Base-by-base conservation (phyloP, 2,329 filamentous ascomycete species). In the Aspergillus ruber region DNA sequence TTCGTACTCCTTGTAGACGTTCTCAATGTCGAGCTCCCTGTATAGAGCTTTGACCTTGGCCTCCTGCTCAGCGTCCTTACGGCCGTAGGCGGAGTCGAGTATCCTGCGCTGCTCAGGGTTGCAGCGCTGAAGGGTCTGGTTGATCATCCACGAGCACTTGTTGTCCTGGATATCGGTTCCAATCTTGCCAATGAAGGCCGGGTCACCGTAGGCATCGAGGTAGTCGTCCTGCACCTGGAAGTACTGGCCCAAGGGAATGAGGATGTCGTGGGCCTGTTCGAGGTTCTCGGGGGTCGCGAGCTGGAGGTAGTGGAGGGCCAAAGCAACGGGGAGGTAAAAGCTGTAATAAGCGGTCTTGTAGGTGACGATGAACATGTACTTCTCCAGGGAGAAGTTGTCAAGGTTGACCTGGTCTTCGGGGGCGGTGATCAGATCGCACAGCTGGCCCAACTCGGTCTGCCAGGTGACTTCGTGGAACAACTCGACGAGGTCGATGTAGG, bases 301-400 rank as follows among this genome's bases (percentile, higher is more conserved):
- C 64, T 89, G 84, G 57, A 90, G 82, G 73, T 90, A 86, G 76
- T 91, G 78, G 60, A 98, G 79, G 4, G 93, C 88, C 40, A 98
- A 81, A 8, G 90, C 91, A 47, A 98, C 90, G 50, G 93, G 93
- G 12, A 98, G 85, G 76, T 97, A 97, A 80, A 98, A 98, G 65
- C 87, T 94, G 79, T 98, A 98, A 78, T 94, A 98, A 44, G 93
- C 90, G 20, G 93, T 98, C 83, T 98, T 98, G 84, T 95, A 97
- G 73, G 95, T 88, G 74, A 98, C 93, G 65, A 98, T 98, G 79
- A 97, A 98, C 62, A 79, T 84, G 78, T 95, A 95, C 79, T 67
- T 98, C 53, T 90, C 81, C 71, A 96, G 79, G 70, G 84, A 90
- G 79, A 98, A 98, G 77, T 95, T 95, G 79, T 88, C 78, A 55